phyloP scores from a whole-genome alignment of 139 green algal genomes.

The Chlorella sp. region DNA sequence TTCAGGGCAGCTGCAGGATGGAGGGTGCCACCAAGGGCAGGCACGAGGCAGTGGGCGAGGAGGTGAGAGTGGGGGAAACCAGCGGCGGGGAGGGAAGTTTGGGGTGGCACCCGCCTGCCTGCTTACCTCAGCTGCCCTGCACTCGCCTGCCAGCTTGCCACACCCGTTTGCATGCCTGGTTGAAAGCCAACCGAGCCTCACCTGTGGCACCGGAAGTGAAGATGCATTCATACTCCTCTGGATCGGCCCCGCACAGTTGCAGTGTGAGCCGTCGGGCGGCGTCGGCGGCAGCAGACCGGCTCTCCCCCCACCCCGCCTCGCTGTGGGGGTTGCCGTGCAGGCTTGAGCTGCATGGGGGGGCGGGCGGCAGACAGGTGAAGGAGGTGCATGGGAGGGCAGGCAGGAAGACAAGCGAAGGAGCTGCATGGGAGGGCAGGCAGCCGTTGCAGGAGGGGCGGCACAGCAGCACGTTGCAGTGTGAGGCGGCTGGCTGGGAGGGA shows the following conservation, averaged over 20 bases:
- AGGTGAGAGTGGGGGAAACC: background rate
- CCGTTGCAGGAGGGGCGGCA: no score
- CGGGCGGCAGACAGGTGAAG: background rate
- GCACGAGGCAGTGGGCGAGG: background rate
- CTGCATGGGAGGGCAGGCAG: no score
- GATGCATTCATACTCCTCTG: conserved; percentile 58
- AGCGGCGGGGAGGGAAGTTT: no score
- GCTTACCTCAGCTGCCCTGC: no score
- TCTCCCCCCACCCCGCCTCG: conserved; percentile 22
- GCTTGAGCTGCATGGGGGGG: background rate
- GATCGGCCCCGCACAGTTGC: conserved; percentile 48
- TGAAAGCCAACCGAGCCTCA: background rate
- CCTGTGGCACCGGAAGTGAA: conserved; percentile 46
- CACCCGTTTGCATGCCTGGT: no score
- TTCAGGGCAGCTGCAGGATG: conserved; percentile 64
- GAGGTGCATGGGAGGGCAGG: background rate
- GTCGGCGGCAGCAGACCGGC: background rate
- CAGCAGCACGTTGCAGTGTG: no score
- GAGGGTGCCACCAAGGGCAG: background rate
- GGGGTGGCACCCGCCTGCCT: no score
- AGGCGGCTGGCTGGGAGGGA: no score
- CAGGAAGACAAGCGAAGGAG: no score
- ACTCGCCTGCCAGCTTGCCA: no score
- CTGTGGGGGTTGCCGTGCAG: conserved; percentile 51
- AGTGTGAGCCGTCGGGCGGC: conserved; percentile 48